Base-by-base conservation (phyloP, 1,284 basidiomycete genomes). In the Megacollybia platyphylla region DNA sequence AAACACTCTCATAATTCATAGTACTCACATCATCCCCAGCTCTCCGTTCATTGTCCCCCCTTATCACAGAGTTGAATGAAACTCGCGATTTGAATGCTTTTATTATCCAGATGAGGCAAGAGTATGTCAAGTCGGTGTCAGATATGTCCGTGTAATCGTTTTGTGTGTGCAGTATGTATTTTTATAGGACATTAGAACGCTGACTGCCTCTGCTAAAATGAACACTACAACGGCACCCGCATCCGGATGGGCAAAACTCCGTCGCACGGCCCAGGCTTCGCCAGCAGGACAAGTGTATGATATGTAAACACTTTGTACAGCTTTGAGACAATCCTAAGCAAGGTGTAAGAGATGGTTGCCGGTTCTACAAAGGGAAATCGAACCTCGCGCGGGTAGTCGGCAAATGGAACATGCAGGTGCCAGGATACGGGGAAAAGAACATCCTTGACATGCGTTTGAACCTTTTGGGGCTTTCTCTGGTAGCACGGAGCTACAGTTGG, bases 351-450 rank as follows among this genome's bases (percentile, higher is more conserved):
- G 31, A 11, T 7, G 4, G 2, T 41, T 3, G 20, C 20, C 17
- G 39, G 41, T 11, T 24, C 8, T 26, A 28, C 36, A 34, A 29
- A 27, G 38, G 9, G 17, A 10, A 7, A 5, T 59, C 70, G 36
- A 50, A 79, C 87, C 86, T 71, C 77, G 84, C 45, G 87, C 76
- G 3, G 86, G 82, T 13, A 88, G 65, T 34, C 86, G 71, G 57
- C 87, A 90, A 28, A 87, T 70, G 0, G 80, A 72, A 54, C 87
- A 90, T 1, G 61, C 58, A 0, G 79, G 67, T 24, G 20, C 20
- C 52, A 65, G 63, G 8, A 56, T 58, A 40, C 65, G 63, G 27
- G 63, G 57, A 6, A 56, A 57, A 18, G 59, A 60, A 49, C 84
- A 87, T 9, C 60, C 54, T 1, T 60, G 53, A 55, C 82, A 87